Conservation (phyloP, 345 rosid genomes). For the Gossypium thurberi region DNA sequence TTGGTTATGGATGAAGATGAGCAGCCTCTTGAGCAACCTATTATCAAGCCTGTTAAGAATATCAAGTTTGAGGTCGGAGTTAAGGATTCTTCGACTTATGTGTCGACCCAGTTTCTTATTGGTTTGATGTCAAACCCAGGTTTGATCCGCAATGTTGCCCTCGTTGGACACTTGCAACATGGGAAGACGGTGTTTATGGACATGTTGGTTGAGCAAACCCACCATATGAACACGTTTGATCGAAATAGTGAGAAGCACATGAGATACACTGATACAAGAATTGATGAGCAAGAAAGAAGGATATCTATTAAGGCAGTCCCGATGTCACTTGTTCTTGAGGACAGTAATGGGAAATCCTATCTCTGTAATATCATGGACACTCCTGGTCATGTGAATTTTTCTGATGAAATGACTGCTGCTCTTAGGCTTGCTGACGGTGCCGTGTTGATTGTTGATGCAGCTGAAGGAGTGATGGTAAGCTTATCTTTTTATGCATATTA, state of each 20-base stretch:
- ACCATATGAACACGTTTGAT: constrained; percentile 79
- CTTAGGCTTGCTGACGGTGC: constrained; percentile 94
- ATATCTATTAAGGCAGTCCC: background rate
- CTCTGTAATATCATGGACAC: constrained; percentile 90
- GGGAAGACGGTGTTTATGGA: constrained; percentile 95
- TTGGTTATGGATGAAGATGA: constrained; percentile 97
- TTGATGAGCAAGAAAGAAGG: background rate
- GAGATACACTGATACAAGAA: background rate
- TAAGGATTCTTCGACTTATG: constrained; percentile 83
- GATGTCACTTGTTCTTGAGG: background rate
- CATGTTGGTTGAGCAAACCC: constrained; percentile 97
- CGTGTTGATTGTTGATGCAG: constrained; percentile 93
- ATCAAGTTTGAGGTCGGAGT: constrained; percentile 90
- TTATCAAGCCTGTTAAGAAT: constrained; percentile 72
- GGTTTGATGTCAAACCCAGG: constrained; percentile 91
- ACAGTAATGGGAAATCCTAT: constrained; percentile 83
- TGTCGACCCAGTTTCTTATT: constrained; percentile 83
- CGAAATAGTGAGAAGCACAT: constrained; percentile 26
- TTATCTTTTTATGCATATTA: background rate
- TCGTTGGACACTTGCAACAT: constrained; percentile 90
- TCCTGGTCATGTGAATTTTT: constrained; percentile 86
- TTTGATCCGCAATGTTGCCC: constrained; percentile 88
- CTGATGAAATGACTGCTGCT: constrained; percentile 82
- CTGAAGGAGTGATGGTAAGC: constrained; percentile 64
- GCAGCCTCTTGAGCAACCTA: constrained; percentile 84